phyloP scores from a whole-genome alignment of 2,329 filamentous ascomycete species.

The Exserohilum rostratum region DNA sequence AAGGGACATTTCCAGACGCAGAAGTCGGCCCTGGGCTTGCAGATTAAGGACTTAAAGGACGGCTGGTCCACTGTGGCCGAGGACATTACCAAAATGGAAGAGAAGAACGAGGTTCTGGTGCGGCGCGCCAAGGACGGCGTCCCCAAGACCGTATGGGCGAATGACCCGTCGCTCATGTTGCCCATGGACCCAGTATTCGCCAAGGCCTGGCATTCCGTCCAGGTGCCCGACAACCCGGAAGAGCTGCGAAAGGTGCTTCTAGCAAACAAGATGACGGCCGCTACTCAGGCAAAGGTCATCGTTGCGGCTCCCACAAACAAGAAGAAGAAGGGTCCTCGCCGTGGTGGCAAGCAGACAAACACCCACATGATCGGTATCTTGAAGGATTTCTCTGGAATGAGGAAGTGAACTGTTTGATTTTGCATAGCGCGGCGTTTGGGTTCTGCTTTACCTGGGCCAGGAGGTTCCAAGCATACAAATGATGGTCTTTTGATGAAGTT shows the following conservation, averaged over 20 bases:
- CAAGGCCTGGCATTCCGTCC: constrained; percentile 79
- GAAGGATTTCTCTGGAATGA: constrained; percentile 69
- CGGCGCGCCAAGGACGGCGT: constrained; percentile 89
- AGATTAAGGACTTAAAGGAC: constrained; percentile 91
- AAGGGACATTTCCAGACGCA: constrained; percentile 81
- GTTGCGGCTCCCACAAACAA: constrained; percentile 66
- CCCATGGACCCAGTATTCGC: constrained; percentile 82
- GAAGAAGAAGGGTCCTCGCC: constrained; percentile 75
- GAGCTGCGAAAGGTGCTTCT: constrained; percentile 79
- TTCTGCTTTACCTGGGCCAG: background rate
- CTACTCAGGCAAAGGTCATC: constrained; percentile 76
- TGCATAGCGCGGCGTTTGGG: constrained; percentile 45
- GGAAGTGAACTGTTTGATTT: constrained; percentile 37
- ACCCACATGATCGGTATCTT: constrained; percentile 83
- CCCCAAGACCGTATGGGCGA: constrained; percentile 80
- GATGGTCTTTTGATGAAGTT: background rate
- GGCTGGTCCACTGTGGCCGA: constrained; percentile 88
- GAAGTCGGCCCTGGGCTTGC: constrained; percentile 78
- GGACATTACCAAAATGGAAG: constrained; percentile 78
- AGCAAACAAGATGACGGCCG: constrained; percentile 80
- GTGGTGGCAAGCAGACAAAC: constrained; percentile 82
- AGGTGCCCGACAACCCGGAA: constrained; percentile 72
- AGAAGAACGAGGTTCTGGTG: constrained; percentile 79
- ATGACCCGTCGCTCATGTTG: constrained; percentile 79
- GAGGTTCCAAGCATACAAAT: too few relatives aligned